A percentile compares a stretch with the other conserved stretches of the same genome.
Conservation (phyloP, 2,329 filamentous ascomycete genomes). For the Sporothrix humicola region DNA sequence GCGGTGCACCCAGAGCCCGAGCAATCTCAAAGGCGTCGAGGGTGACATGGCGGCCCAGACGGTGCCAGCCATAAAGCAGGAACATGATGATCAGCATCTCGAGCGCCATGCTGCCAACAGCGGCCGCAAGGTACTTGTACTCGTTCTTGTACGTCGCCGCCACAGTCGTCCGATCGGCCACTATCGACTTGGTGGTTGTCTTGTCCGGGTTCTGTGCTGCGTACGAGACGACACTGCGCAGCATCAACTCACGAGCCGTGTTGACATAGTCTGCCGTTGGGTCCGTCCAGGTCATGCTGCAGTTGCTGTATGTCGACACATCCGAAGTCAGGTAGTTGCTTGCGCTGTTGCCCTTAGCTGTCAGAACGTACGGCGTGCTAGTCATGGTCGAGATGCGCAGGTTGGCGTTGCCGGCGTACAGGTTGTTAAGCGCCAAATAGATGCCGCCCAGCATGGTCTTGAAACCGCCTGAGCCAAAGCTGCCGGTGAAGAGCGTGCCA, state of each 20-base stretch:
- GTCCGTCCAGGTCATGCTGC: constrained; percentile 30
- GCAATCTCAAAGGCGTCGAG: constrained; percentile 30
- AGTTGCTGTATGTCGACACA: constrained; percentile 24
- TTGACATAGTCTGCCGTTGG: constrained; percentile 28
- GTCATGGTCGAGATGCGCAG: constrained; percentile 3
- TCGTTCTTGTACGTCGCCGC: constrained; percentile 11
- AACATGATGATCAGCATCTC: constrained; percentile 16
- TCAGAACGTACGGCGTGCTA: not conserved
- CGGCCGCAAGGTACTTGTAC: constrained; percentile 25
- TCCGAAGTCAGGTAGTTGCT: constrained; percentile 27
- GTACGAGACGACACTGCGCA: constrained; percentile 29
- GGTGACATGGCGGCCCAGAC: constrained; percentile 17
- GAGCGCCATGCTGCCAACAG: constrained; percentile 20
- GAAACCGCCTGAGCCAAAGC: not conserved
- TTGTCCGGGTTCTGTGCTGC: not conserved
- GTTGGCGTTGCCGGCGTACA: not conserved
- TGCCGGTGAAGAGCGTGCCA: not conserved
- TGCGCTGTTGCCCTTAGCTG: not conserved
- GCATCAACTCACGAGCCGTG: constrained; percentile 30
- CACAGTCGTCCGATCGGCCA: not conserved
- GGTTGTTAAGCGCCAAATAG: not conserved
- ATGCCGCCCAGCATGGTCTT: constrained; percentile 20
- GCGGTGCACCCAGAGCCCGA: constrained; percentile 22
- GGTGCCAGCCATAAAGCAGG: constrained; percentile 18
- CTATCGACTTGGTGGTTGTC: not conserved